phyloP scores from a whole-genome alignment of 495 filamentous ascomycete genomes.

The Penicillium lagena region DNA sequence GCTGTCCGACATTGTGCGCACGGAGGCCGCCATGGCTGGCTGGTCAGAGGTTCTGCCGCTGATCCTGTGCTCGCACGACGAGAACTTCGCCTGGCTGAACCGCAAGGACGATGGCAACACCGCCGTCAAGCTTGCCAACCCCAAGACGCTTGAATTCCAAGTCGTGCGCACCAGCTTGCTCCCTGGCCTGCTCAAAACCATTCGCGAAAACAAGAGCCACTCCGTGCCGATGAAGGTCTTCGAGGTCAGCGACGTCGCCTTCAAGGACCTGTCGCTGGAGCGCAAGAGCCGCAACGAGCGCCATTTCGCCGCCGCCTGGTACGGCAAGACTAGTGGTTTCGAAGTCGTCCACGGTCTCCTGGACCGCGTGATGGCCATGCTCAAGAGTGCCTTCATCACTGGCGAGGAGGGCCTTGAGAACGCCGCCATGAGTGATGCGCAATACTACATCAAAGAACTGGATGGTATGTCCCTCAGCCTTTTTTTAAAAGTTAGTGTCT shows the following conservation, averaged over 20 bases:
- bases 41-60: constrained; percentile 96
- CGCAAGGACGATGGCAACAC: constrained; percentile 81
- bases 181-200: constrained; percentile 89
- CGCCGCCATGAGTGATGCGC: constrained; percentile 45
- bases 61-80: constrained; percentile 95
- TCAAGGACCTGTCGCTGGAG: constrained; percentile 75
- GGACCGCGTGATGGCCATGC: constrained; percentile 88
- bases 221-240: constrained; percentile 87
- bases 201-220: constrained; percentile 91
- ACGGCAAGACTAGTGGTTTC: constrained; percentile 92
- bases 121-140: constrained; percentile 86
- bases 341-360: constrained; percentile 93
- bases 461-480: constrained; percentile 48
- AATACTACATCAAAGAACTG: constrained; percentile 90
- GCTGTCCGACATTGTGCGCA: constrained; percentile 82
- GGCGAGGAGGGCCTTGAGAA: constrained; percentile 64
- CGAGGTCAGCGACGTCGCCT: constrained; percentile 84
- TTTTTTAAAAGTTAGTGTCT: constrained; percentile 3
- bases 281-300: constrained; percentile 85
- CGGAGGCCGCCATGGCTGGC: constrained; percentile 88
- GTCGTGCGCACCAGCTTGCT: constrained; percentile 86
- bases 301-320: constrained; percentile 92
- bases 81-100: constrained; percentile 97
- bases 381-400: constrained; percentile 73
- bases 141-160: constrained; percentile 94